Percentiles rank a stretch among this genome's conserved stretches.
Conservation (phyloP, 495 filamentous ascomycete species). For the Collariella sp. region DNA sequence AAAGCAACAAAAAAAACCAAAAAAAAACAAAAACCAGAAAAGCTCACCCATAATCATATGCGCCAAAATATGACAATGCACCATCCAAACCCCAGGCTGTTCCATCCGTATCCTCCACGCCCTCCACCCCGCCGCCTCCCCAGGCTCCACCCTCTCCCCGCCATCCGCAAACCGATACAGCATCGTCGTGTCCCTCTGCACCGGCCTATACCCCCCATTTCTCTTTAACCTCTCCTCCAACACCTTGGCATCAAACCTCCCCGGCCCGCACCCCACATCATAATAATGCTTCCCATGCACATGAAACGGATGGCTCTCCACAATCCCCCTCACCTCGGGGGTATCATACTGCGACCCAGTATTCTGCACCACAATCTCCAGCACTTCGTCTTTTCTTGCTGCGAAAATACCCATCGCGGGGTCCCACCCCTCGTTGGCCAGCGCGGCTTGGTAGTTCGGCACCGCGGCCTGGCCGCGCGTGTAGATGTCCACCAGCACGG, state of each 20-base stretch:
- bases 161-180: conserved; percentile 38
- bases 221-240: conserved; percentile 42
- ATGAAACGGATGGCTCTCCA: conserved; percentile 56
- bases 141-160: conserved; percentile 22
- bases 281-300: conserved; percentile 50
- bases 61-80: conserved; percentile 50
- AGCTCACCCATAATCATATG: conserved; percentile 28
- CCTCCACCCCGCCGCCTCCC: conserved; percentile 46
- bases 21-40: not conserved
- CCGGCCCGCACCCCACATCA: conserved; percentile 51
- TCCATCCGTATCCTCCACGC: conserved; percentile 48
- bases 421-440: conserved; percentile 46
- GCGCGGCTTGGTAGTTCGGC: conserved; percentile 36
- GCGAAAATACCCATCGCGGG: conserved; percentile 43
- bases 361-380: conserved; percentile 55
- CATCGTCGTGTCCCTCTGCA: conserved; percentile 48
- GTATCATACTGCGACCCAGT: conserved; percentile 26
- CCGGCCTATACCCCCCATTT: conserved; percentile 32
- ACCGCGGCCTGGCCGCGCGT: conserved; percentile 30
- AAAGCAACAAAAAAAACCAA: too few relatives aligned
- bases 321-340: conserved; percentile 25
- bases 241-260: conserved; percentile 43
- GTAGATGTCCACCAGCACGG: conserved; percentile 52
- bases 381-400: conserved; percentile 48
- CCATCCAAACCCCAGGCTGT: conserved; percentile 52